phyloP scores from a whole-genome alignment of 192 early-diverging fungal genomes.

The Coemansia sp. region DNA sequence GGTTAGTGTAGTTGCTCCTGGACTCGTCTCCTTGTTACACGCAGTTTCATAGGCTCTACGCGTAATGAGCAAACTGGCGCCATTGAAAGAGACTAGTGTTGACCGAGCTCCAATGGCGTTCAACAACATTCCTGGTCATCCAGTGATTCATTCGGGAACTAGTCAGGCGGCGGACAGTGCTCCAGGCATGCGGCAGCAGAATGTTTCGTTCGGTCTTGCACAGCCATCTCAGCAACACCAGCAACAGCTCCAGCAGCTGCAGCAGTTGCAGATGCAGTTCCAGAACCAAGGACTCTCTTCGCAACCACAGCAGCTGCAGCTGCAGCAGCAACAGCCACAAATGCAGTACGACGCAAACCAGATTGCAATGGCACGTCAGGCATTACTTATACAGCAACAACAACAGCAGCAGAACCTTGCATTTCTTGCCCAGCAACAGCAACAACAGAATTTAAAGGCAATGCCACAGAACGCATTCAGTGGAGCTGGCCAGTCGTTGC shows the following conservation, averaged over 20 bases:
- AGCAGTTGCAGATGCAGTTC: slow-evolving; percentile 26
- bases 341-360: slow-evolving; percentile 26
- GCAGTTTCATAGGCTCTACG: slow-evolving; percentile 10
- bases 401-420: slow-evolving; percentile 20
- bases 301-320: slow-evolving; percentile 24
- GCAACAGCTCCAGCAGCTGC: slow-evolving; percentile 8
- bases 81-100: slow-evolving; percentile 30
- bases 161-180: slow-evolving; percentile 20
- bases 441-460: slow-evolving; percentile 22
- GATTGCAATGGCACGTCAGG: slow-evolving; percentile 36
- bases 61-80: slow-evolving; percentile 43
- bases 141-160: slow-evolving; percentile 18
- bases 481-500: not conserved
- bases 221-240: slow-evolving; percentile 19
- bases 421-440: slow-evolving; percentile 27
- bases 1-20: slow-evolving; percentile 6
- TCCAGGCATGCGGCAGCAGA: slow-evolving; percentile 29
- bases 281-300: slow-evolving; percentile 24
- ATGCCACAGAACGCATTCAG: slow-evolving; percentile 8
- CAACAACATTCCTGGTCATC: slow-evolving; percentile 43
- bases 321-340: slow-evolving; percentile 21
- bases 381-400: slow-evolving; percentile 23
- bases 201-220: slow-evolving; percentile 16
- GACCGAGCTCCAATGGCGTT: slow-evolving; percentile 50
- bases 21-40: slow-evolving; percentile 8